Evolutionary conservation across 495 filamentous ascomycete genomes (phyloP).

Genomic region (Talaromyces proteolyticus): DNA sequence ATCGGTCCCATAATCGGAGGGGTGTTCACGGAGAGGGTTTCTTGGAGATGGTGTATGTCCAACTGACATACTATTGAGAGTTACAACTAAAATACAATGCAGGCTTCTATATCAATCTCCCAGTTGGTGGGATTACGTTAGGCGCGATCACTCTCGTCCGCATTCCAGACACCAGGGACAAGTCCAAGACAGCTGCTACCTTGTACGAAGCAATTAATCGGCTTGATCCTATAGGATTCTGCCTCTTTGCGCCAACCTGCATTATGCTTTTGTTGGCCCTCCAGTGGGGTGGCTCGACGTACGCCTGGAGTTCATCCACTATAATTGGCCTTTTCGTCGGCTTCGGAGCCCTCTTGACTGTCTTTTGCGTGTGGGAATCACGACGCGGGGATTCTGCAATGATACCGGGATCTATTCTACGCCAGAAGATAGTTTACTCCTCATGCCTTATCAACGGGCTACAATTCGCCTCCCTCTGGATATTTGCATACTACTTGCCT

Average conservation of each 20-base stretch:
- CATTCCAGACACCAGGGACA: slow-evolving; percentile 28
- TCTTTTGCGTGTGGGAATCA: slow-evolving; percentile 36
- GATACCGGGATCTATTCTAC: slow-evolving; percentile 28
- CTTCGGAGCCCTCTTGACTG: slow-evolving; percentile 8
- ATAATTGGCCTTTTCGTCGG: slow-evolving; percentile 22
- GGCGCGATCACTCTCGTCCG: slow-evolving; percentile 28
- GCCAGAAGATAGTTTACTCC: slow-evolving; percentile 17
- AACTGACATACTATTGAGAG: not conserved
- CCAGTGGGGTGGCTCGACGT: slow-evolving; percentile 16
- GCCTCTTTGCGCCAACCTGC: slow-evolving; percentile 26
- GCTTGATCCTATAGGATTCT: slow-evolving; percentile 34
- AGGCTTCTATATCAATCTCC: slow-evolving; percentile 51
- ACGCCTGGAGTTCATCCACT: slow-evolving; percentile 15
- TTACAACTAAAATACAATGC: slow-evolving; percentile 2
- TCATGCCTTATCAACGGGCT: slow-evolving; percentile 13
- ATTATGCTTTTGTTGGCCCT: slow-evolving; percentile 29
- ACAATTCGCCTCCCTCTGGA: slow-evolving; percentile 10
- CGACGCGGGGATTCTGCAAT: slow-evolving; percentile 40
- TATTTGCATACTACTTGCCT: slow-evolving; percentile 17
- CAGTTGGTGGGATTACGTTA: slow-evolving; percentile 31
- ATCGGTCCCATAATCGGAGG: slow-evolving; percentile 49
- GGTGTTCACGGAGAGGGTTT: slow-evolving; percentile 39
- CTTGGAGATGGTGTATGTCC: slow-evolving; percentile 34
- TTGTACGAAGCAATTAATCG: slow-evolving; percentile 14
- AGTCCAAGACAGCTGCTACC: slow-evolving; percentile 21